phyloP scores from a whole-genome alignment of 352 stramenopile species.

The Globisporangium heterothallicum region DNA sequence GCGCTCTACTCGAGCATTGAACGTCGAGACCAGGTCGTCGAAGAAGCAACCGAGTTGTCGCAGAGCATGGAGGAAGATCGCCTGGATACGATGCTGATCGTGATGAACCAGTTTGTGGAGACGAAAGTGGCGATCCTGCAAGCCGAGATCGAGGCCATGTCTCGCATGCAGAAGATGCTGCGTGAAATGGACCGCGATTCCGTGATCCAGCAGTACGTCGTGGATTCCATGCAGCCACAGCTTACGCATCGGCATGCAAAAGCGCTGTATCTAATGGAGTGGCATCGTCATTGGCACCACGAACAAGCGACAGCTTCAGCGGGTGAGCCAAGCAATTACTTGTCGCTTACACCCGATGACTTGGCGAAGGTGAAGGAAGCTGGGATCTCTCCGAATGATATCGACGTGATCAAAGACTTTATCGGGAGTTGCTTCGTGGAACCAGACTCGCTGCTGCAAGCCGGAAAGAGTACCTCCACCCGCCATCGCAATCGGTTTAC shows the following conservation, averaged over 20 bases:
- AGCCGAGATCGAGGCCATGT: conserved; percentile 75
- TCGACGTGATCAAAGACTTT: conserved; percentile 86
- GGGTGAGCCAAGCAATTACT: conserved; percentile 42
- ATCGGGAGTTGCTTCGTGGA: conserved; percentile 77
- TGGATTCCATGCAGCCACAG: conserved; percentile 75
- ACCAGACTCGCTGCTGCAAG: conserved; percentile 37
- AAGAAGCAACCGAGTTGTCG: conserved; percentile 69
- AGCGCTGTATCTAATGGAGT: conserved; percentile 72
- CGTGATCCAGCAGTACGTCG: conserved; percentile 82
- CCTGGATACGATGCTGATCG: conserved; percentile 78
- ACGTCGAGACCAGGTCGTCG: conserved; percentile 72
- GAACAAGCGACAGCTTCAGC: conserved; percentile 33
- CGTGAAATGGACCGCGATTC: conserved; percentile 77
- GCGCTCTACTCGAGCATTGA: conserved; percentile 62
- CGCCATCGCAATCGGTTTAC: conserved; percentile 70
- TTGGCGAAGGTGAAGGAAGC: conserved; percentile 44
- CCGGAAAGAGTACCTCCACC: conserved; percentile 16
- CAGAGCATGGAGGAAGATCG: conserved; percentile 82
- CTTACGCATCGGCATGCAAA: conserved; percentile 78
- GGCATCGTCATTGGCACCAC: conserved; percentile 67
- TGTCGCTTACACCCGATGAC: conserved; percentile 43
- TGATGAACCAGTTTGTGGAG: conserved; percentile 83
- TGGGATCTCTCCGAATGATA: conserved; percentile 58
- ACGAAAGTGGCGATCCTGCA: conserved; percentile 78
- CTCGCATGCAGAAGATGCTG: conserved; percentile 55